These are phyloP conservation scores for Neofusicoccum cordaticola DNA, from an alignment of 2,329 filamentous ascomycete genomes.

Conservation along the genomic window DNA sequence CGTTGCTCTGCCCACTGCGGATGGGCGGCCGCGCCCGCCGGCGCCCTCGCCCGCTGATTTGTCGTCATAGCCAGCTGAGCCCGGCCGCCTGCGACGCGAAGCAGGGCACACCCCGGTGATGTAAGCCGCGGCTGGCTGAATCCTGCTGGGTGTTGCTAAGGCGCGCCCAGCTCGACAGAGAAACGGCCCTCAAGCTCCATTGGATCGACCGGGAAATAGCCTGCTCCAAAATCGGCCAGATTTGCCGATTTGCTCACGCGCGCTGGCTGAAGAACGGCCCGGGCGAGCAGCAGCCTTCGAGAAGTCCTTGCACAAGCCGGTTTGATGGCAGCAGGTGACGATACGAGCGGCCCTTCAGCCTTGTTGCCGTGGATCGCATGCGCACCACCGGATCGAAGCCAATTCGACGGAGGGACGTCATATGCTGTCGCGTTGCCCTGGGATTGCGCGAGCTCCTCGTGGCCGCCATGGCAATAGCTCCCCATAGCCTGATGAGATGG, in stretches of 20 bases:
- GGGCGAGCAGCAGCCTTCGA: constrained; percentile 1
- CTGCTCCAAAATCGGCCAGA: constrained; percentile 6
- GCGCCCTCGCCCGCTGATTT: constrained; percentile 7
- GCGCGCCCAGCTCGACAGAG: constrained; percentile 3
- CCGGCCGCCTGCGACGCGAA: not conserved
- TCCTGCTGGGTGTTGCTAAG: constrained; percentile 13
- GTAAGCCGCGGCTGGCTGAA: constrained; percentile 11
- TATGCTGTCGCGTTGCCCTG: constrained; percentile 1
- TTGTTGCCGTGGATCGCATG: constrained; percentile 12
- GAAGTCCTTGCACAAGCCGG: constrained; percentile 13
- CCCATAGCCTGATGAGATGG: not conserved
- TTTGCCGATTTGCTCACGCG: constrained; percentile 11
- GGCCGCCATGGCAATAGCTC: not conserved
- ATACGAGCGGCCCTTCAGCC: not conserved
- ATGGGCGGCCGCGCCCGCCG: not conserved
- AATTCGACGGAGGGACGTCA: not conserved
- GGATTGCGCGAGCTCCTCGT: constrained; percentile 8
- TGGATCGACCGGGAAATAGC: constrained; percentile 13
- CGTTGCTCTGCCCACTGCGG: constrained; percentile 8
- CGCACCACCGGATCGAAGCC: not conserved
- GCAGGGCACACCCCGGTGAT: constrained; percentile 11
- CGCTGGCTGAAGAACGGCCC: constrained; percentile 12
- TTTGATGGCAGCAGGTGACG: constrained; percentile 6
- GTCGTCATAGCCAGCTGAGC: constrained; percentile 1
- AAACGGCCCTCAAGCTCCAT: constrained; percentile 7